Base-by-base conservation (phyloP, 345 rosid species). In the Gossypium anomalum region DNA sequence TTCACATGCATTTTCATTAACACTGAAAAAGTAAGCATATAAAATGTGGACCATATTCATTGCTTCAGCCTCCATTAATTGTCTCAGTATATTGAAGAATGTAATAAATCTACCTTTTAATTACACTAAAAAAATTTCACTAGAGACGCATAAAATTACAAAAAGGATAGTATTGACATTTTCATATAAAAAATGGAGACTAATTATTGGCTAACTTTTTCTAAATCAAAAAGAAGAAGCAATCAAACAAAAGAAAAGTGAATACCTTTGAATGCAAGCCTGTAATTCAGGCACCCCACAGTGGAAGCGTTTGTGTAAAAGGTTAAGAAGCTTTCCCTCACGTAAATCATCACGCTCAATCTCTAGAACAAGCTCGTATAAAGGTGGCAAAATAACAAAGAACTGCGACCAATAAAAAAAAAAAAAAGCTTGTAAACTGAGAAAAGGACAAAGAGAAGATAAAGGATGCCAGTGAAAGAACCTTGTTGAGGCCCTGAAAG, bases 221-320 rank as follows among this genome's bases (percentile, higher is more conserved):
- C 19, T 47, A 23, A 0, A 20, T 14, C 8, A 9, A 29, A 15
- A 14, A 14, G 6, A 34, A 47, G 3, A 47, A 12, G 16, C 51
- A 47, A 47, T 10, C 13, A 47, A 47, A 47, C 41, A 7, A 47
- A 62, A 69, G 60, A 27, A 69, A 20, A 57, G 73, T 43, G 63
- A 47, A 67, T 74, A 94, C 98, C 98, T 94, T 76, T 92, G 98
- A 75, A 91, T 89, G 86, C 97, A 91, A 27, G 97, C 83, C 83
- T 94, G 93, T 67, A 94, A 59, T 84, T 94, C 98, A 78, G 98
- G 98, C 77, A 94, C 97, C 61, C 98, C 98, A 78, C 98, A 94
- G 41, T 94, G 98, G 71, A 93, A 91, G 17, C 98, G 85, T 75
- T 89, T 91, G 73, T 89, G 92, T 74, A 94, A 82, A 59, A 94